phyloP scores from a whole-genome alignment of 345 rosid species.

The Gossypium arboreum region DNA sequence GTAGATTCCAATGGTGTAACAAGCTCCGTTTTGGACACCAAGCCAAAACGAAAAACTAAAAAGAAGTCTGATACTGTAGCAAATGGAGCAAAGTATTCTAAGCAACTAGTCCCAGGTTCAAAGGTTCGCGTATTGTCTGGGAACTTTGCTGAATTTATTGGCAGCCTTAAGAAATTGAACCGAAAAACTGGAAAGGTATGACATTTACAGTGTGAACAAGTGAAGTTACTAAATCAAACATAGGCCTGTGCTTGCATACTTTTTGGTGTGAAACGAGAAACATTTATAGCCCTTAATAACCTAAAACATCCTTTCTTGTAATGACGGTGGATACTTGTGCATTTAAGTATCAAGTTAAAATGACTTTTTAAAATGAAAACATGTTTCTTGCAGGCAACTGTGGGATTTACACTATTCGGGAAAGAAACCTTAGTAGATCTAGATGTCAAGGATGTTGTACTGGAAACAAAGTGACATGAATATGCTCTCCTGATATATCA shows the following conservation, averaged over 20 bases:
- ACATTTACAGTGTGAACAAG: conserved; percentile 1
- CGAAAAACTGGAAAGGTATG: conserved; percentile 72
- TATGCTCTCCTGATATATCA: conserved; percentile 11
- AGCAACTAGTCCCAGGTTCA: conserved; percentile 53
- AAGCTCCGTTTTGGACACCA: conserved; percentile 28
- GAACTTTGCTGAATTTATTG: conserved; percentile 66
- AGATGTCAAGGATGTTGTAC: conserved; percentile 66
- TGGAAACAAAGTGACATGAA: conserved; percentile 39
- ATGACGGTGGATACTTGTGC: not conserved
- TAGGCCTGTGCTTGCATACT: not conserved
- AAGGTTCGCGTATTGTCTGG: conserved; percentile 73
- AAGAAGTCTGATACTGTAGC: conserved; percentile 31
- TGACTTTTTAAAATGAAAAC: not conserved
- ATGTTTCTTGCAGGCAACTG: conserved; percentile 66
- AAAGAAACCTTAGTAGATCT: conserved; percentile 81
- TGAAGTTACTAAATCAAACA: not conserved
- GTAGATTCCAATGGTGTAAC: conserved; percentile 26
- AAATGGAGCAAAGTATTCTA: conserved; percentile 27
- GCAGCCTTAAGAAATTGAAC: conserved; percentile 65
- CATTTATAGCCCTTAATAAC: not conserved
- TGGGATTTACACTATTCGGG: conserved; percentile 72
- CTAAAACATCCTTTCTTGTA: not conserved
- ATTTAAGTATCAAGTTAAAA: not conserved
- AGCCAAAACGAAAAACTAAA: conserved; percentile 30
- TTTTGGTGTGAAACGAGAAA: not conserved